Percentiles rank a stretch among this genome's conserved stretches.
phyloP scores from a whole-genome alignment of 2,329 filamentous ascomycete genomes.

The Aspergillus sergii region DNA sequence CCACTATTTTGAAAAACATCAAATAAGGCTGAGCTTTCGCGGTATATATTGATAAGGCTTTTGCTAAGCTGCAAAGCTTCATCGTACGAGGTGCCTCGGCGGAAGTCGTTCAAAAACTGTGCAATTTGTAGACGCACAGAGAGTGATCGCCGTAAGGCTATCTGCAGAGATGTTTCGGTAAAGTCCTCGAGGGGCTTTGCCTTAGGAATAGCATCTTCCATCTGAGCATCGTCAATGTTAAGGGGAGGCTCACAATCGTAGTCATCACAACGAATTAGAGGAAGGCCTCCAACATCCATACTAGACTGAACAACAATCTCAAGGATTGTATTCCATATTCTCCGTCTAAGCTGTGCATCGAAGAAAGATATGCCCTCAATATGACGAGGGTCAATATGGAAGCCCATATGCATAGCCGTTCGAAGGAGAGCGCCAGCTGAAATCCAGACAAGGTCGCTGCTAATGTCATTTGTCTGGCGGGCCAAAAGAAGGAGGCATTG shows the following conservation, averaged over 20 bases:
- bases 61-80: neutral
- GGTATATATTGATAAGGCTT: neutral
- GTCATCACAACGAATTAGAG: slow-evolving; percentile 17
- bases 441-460: slow-evolving; percentile 38
- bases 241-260: slow-evolving; percentile 19
- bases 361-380: slow-evolving; percentile 7
- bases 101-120: neutral
- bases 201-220: neutral
- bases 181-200: neutral
- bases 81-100: neutral
- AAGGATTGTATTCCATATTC: slow-evolving; percentile 34
- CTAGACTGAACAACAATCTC: slow-evolving; percentile 32
- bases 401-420: slow-evolving; percentile 34
- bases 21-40: neutral
- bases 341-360: slow-evolving; percentile 30
- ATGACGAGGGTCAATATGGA: slow-evolving; percentile 35
- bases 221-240: neutral
- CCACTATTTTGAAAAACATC: neutral
- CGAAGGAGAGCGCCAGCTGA: slow-evolving; percentile 34
- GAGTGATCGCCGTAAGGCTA: neutral
- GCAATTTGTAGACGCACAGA: neutral
- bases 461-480: slow-evolving; percentile 33
- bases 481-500: slow-evolving; percentile 38
- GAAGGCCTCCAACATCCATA: slow-evolving; percentile 24
- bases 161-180: neutral